These are phyloP conservation scores for Ceriops zippeliana DNA, from an alignment of 345 rosid species.

Conservation along the genomic window DNA sequence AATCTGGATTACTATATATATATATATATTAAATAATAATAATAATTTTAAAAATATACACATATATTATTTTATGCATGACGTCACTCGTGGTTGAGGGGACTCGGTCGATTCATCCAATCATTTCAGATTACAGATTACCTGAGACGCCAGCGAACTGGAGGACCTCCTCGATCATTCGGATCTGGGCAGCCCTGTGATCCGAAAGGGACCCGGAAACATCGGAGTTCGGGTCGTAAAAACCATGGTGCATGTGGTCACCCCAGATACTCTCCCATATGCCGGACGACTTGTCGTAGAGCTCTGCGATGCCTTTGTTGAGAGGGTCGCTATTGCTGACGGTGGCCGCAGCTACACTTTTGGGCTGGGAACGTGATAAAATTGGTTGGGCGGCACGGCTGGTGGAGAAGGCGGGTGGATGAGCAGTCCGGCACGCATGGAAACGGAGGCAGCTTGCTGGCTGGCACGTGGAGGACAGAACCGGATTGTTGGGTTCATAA, in stretches of 20 bases:
- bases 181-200: slow-evolving; percentile 76
- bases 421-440: too few species aligned
- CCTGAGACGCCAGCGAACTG: slow-evolving; percentile 67
- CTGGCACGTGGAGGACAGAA: too few species aligned
- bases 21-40: too few species aligned
- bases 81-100: too few species aligned
- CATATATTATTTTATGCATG: too few species aligned
- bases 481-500: too few species aligned
- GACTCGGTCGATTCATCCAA: too few species aligned
- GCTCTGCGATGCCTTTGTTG: slow-evolving; percentile 67
- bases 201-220: slow-evolving; percentile 39
- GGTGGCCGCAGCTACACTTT: background rate
- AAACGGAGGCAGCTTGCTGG: too few species aligned
- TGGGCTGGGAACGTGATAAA: background rate
- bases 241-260: slow-evolving; percentile 97
- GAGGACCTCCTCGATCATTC: slow-evolving; percentile 84
- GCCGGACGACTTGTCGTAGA: slow-evolving; percentile 83
- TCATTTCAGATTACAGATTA: background rate
- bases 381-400: background rate
- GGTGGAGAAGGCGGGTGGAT: too few species aligned
- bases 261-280: slow-evolving; percentile 93
- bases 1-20: too few species aligned
- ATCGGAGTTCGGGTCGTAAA: slow-evolving; percentile 45
- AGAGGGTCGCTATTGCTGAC: slow-evolving; percentile 9
- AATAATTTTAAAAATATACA: too few species aligned